Base-by-base conservation (phyloP, 208 protist species). In the Porcisia hertigi region DNA sequence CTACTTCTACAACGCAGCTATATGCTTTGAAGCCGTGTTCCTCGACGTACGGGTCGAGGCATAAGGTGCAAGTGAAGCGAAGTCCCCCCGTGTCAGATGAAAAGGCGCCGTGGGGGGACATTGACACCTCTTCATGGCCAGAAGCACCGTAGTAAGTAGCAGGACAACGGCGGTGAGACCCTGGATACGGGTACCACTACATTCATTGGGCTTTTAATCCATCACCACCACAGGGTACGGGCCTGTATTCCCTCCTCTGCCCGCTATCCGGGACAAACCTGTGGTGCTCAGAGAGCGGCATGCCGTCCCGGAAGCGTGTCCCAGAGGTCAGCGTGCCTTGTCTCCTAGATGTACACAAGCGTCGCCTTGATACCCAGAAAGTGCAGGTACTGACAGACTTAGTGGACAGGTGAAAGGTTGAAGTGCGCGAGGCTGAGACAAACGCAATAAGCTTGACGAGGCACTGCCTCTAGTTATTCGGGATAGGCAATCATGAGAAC, bases 261-360 rank as follows among this genome's bases (percentile, higher is more conserved):
- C 85, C 84, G 52, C 80, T 80, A 49, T 89, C 81, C 39, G 86
- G 80, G 59, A 90, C 89, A 60, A 89, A 85, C 55, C 88, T 83
- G 4, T 72, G 88, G 77, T 90, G 89, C 6, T 83, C 85, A 25
- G 75, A 88, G 65, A 90, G 73, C 41, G 89, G 81, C 34, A 92
- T 82, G 71, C 87, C 83, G 80, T 85, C 85, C 20, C 85, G 62
- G 6, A 12, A 49, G 45, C 45, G 45, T 9, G 9, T 49, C 45
- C 45, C 45, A 49, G 7, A 49, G 45, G 45, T 49, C 45, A 49
- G 45, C 3, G 3, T 49, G 7, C 9, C 45, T 49, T 49, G 45
- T 9, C 45, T 49, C 45, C 45, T 49, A 49, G 45, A 49, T 49
- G 9, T 49, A 49, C 45, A 49, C 45, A 9, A 49, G 3, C 45